Conservation (phyloP, 257 asterid species). For the Penstemon barbatus region DNA sequence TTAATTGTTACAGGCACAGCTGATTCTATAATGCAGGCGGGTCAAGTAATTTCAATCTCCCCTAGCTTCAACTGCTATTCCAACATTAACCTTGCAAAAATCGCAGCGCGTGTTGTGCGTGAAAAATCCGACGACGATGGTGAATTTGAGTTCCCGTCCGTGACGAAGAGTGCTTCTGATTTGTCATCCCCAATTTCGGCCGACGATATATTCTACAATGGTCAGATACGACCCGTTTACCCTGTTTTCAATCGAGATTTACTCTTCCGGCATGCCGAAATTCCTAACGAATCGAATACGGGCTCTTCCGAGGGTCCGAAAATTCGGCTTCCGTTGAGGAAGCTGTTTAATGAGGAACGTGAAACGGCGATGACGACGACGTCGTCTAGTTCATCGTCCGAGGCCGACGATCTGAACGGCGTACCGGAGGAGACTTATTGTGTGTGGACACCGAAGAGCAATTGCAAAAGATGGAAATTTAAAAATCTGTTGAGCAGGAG, state of each 20-base stretch:
- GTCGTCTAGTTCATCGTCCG: conserved; percentile 4
- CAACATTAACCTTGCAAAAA: conserved; percentile 31
- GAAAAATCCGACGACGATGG: conserved; percentile 42
- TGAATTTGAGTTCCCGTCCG: conserved; percentile 44
- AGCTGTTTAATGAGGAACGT: conserved; percentile 48
- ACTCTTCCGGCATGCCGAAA: conserved; percentile 12
- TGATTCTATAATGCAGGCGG: conserved; percentile 25
- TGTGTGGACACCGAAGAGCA: conserved; percentile 54
- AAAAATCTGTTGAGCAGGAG: conserved; percentile 46
- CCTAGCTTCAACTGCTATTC: conserved; percentile 61
- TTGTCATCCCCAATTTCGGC: conserved; percentile 50
- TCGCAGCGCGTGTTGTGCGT: conserved; percentile 51
- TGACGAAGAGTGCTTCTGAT: conserved; percentile 29
- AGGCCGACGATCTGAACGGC: conserved; percentile 43
- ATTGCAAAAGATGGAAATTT: conserved; percentile 51
- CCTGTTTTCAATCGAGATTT: conserved; percentile 50
- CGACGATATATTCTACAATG: conserved; percentile 67
- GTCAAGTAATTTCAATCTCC: conserved; percentile 33
- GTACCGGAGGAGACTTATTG: conserved; percentile 54
- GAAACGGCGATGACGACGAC: conserved; percentile 41
- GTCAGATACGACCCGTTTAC: conserved; percentile 67
- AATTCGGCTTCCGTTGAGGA: conserved; percentile 50
- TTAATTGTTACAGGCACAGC: no score
- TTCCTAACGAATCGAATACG: conserved; percentile 4
- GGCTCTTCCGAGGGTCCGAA: conserved; percentile 26